Percentiles rank a stretch among this genome's conserved stretches.
These are phyloP conservation scores for Aspergillus baeticus DNA, from an alignment of 495 filamentous ascomycete species.

Conservation along the genomic window DNA sequence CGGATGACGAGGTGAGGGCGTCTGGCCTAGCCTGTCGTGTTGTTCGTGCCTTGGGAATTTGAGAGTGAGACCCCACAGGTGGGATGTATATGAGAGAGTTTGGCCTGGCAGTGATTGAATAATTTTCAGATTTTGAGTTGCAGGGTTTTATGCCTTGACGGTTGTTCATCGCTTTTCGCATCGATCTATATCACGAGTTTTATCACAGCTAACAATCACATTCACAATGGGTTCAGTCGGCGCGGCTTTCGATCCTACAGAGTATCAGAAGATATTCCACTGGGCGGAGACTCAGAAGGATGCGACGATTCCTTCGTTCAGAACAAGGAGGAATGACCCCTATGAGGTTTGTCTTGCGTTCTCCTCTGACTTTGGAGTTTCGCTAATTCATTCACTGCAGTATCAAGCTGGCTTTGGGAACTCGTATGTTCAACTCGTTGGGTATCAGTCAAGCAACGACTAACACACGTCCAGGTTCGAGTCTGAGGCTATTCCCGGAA, in stretches of 20 bases:
- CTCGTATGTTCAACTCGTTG: constrained; percentile 34
- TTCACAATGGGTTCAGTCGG: constrained; percentile 29
- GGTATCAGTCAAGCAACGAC: constrained; percentile 23
- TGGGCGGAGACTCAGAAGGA: constrained; percentile 58
- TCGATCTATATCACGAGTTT: no score
- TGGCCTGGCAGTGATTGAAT: not conserved
- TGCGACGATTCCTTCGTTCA: constrained; percentile 46
- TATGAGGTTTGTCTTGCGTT: constrained; percentile 39
- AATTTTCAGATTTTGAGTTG: not conserved
- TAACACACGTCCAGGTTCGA: constrained; percentile 35
- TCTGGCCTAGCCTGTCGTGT: not conserved
- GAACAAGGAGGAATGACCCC: constrained; percentile 50
- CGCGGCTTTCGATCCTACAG: constrained; percentile 31
- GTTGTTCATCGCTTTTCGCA: no score
- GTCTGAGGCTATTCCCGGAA: constrained; percentile 49
- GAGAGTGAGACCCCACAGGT: not conserved
- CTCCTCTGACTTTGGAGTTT: not conserved
- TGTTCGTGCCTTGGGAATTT: not conserved
- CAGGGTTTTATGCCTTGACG: no score
- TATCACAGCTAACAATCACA: not conserved
- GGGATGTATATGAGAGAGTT: constrained; percentile 1
- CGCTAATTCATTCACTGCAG: constrained; percentile 31
- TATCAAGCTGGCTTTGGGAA: constrained; percentile 56
- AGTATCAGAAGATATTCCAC: constrained; percentile 58
- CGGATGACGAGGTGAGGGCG: not conserved